Conservation (phyloP, 2,329 filamentous ascomycete genomes). For the Leptosphaerulina australis region DNA sequence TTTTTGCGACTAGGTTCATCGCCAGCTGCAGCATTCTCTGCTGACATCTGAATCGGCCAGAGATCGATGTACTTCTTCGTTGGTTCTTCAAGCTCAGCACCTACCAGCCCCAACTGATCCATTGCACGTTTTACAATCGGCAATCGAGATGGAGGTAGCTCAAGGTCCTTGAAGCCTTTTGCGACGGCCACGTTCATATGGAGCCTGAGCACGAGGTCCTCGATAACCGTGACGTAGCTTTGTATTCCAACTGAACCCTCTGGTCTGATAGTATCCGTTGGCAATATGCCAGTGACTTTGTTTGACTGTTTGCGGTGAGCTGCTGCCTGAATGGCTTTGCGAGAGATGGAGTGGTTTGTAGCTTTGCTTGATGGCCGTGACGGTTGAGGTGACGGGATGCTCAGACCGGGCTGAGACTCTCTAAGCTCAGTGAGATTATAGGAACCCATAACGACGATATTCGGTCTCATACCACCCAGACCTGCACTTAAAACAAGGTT, state of each 20-base stretch:
- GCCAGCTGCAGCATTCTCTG: conserved; percentile 69
- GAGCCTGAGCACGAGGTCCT: conserved; percentile 77
- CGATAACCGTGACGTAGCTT: conserved; percentile 81
- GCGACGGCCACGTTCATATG: conserved; percentile 85
- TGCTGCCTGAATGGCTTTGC: conserved; percentile 44
- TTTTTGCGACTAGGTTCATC: conserved; percentile 57
- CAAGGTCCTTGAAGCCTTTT: conserved; percentile 77
- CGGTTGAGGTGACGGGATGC: conserved; percentile 59
- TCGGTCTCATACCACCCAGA: conserved; percentile 85
- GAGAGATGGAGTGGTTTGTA: conserved; percentile 32
- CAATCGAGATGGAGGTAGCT: conserved; percentile 63
- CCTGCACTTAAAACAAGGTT: conserved; percentile 83
- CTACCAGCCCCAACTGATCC: conserved; percentile 30
- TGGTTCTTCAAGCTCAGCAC: conserved; percentile 59
- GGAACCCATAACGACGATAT: conserved; percentile 81
- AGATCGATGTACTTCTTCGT: conserved; percentile 82
- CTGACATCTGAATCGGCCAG: conserved; percentile 94
- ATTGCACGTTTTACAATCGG: conserved; percentile 36
- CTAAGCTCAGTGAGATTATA: conserved; percentile 81
- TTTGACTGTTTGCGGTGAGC: conserved; percentile 54
- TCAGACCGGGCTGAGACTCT: conserved; percentile 61
- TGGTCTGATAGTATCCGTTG: conserved; percentile 71
- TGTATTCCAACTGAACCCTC: conserved; percentile 72
- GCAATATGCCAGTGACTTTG: conserved; percentile 64
- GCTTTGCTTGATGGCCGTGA: conserved; percentile 42